A percentile compares a stretch with the other conserved stretches of the same genome.
Evolutionary conservation across 1,284 basidiomycete genomes (phyloP).

Genomic region (Hemileia vastatrix): DNA sequence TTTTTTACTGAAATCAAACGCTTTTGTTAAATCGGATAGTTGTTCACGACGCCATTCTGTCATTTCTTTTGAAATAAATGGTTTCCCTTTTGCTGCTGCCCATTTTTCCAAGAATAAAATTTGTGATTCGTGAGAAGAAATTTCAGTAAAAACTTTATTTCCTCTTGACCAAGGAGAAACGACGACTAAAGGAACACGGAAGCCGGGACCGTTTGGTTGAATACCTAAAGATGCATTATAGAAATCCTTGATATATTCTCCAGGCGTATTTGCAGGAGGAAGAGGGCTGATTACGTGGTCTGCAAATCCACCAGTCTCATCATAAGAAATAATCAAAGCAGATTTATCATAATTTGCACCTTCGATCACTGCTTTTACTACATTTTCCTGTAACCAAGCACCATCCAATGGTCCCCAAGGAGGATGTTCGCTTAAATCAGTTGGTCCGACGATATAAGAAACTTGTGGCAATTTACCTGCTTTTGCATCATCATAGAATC

Average conservation of each 20-base stretch:
- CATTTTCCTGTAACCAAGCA: slow-evolving; percentile 29
- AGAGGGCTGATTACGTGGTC: slow-evolving; percentile 29
- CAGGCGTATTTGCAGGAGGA: not conserved
- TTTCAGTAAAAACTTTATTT: slow-evolving; percentile 29
- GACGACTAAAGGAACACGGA: slow-evolving; percentile 29
- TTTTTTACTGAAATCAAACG: slow-evolving; percentile 27
- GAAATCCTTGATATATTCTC: slow-evolving; percentile 28
- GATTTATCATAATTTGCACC: slow-evolving; percentile 25
- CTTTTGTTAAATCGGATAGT: slow-evolving; percentile 26
- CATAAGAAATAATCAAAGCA: too few relatives aligned
- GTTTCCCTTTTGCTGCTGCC: slow-evolving; percentile 28
- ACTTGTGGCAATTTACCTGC: slow-evolving; percentile 33
- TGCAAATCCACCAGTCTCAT: slow-evolving; percentile 30
- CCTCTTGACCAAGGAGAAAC: slow-evolving; percentile 28
- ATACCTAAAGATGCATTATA: slow-evolving; percentile 24
- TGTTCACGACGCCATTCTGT: slow-evolving; percentile 27
- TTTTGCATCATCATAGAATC: slow-evolving; percentile 33
- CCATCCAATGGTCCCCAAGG: slow-evolving; percentile 29
- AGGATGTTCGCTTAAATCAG: slow-evolving; percentile 29
- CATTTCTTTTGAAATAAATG: slow-evolving; percentile 24
- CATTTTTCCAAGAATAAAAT: slow-evolving; percentile 29
- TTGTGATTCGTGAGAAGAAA: slow-evolving; percentile 28
- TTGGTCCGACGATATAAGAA: slow-evolving; percentile 35
- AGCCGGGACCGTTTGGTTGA: slow-evolving; percentile 30
- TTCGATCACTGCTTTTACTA: slow-evolving; percentile 27